phyloP scores from a whole-genome alignment of 148 eudicot species.

The Silene latifolia region DNA sequence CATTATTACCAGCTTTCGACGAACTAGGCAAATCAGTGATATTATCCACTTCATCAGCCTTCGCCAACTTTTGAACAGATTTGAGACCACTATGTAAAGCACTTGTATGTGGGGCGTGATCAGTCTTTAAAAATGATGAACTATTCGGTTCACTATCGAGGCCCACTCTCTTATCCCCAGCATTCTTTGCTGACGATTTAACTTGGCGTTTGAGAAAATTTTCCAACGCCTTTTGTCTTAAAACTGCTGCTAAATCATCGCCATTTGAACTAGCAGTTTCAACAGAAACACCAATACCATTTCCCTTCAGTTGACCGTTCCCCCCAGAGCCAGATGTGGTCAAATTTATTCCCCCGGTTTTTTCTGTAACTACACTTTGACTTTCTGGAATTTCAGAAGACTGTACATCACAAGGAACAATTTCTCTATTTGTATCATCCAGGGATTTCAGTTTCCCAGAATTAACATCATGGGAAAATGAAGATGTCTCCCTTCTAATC shows the following conservation, averaged over 20 bases:
- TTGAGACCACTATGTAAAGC: slow-evolving; percentile 19
- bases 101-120: slow-evolving; percentile 11
- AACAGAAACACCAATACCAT: slow-evolving; percentile 23
- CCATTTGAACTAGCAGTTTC: slow-evolving; percentile 24
- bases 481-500: slow-evolving; percentile 29
- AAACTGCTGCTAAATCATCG: slow-evolving; percentile 54
- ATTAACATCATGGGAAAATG: slow-evolving; percentile 21
- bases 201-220: slow-evolving; percentile 64
- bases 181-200: slow-evolving; percentile 28
- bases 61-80: slow-evolving; percentile 18
- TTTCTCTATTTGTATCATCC: slow-evolving; percentile 29
- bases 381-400: slow-evolving; percentile 14
- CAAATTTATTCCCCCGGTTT: slow-evolving; percentile 17
- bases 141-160: slow-evolving; percentile 27
- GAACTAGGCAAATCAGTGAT: slow-evolving; percentile 18
- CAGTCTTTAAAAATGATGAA: slow-evolving; percentile 19
- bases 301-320: slow-evolving; percentile 18
- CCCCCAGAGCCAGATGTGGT: slow-evolving; percentile 4
- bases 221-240: slow-evolving; percentile 84
- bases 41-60: slow-evolving; percentile 18
- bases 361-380: slow-evolving; percentile 15
- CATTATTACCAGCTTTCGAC: slow-evolving; percentile 8
- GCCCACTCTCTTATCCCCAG: slow-evolving; percentile 18
- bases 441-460: slow-evolving; percentile 22
- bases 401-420: slow-evolving; percentile 25